Evolutionary conservation across 225 moss, liverwort and hornwort genomes (phyloP).

Genomic region (Straminergon stramineum): DNA sequence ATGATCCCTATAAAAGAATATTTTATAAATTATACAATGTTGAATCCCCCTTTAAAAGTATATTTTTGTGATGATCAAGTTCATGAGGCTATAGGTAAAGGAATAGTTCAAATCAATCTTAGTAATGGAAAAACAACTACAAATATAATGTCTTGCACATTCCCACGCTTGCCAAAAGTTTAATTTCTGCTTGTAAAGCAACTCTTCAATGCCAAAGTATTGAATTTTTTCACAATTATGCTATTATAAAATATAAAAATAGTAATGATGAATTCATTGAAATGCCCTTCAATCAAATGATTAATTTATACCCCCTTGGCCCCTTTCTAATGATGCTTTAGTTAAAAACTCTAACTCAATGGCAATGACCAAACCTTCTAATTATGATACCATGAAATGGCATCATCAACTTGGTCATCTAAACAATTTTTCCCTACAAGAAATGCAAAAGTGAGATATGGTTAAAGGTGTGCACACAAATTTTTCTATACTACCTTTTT

Average conservation of each 20-base stretch:
- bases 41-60: not conserved
- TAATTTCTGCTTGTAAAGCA: no score
- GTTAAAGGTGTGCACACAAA: not conserved
- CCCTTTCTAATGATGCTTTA: not conserved
- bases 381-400: not conserved
- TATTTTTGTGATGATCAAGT: not conserved
- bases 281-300: accelerated
- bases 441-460: not conserved
- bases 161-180: no score
- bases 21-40: not conserved
- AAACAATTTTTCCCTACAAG: not conserved
- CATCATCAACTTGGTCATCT: not conserved
- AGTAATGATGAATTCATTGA: not conserved
- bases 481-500: not conserved
- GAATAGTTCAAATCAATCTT: not conserved
- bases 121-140: not conserved
- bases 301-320: not conserved
- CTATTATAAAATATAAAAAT: not conserved
- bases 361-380: not conserved
- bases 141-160: no score
- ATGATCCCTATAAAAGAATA: not conserved
- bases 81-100: not conserved
- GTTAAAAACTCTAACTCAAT: not conserved
- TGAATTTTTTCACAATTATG: not conserved
- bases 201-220: no score